Evolutionary conservation across 2,329 filamentous ascomycete genomes (phyloP).

Genomic region (Hypoxylon sp.): DNA sequence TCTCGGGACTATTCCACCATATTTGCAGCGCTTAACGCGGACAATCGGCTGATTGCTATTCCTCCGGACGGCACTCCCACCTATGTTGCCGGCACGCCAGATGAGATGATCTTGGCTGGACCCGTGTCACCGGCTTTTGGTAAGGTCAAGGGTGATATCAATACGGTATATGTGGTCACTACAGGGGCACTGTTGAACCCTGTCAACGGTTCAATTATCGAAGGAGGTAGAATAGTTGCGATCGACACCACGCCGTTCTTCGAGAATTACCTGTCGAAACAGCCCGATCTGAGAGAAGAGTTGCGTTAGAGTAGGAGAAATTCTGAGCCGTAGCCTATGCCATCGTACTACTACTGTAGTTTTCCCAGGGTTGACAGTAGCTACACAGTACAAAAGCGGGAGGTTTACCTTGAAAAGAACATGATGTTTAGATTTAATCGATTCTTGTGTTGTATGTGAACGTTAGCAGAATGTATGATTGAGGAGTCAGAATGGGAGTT

Average conservation of each 20-base stretch:
- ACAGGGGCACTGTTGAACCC: not conserved
- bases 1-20: slow-evolving; percentile 11
- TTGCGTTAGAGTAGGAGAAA: not conserved
- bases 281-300: slow-evolving; percentile 1
- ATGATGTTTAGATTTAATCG: not conserved
- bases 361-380: not conserved
- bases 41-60: slow-evolving; percentile 9
- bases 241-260: slow-evolving; percentile 15
- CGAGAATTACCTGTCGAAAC: not conserved
- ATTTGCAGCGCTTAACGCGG: slow-evolving; percentile 8
- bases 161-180: slow-evolving; percentile 11
- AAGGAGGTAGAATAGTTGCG: slow-evolving; percentile 14
- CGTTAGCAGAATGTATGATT: not conserved
- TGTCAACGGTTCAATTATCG: slow-evolving; percentile 8
- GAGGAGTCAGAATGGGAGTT: not conserved
- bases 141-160: not conserved
- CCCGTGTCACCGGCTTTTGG: slow-evolving; percentile 4
- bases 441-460: not conserved
- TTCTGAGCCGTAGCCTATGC: not conserved
- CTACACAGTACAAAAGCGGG: not conserved
- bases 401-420: not conserved
- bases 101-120: slow-evolving; percentile 3
- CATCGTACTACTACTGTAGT: not conserved
- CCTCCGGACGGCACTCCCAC: not conserved
- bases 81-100: not conserved